Percentiles rank a stretch among this genome's conserved stretches.
phyloP scores from a whole-genome alignment of 2,329 filamentous ascomycete species.

The Aspergillus udagawae region DNA sequence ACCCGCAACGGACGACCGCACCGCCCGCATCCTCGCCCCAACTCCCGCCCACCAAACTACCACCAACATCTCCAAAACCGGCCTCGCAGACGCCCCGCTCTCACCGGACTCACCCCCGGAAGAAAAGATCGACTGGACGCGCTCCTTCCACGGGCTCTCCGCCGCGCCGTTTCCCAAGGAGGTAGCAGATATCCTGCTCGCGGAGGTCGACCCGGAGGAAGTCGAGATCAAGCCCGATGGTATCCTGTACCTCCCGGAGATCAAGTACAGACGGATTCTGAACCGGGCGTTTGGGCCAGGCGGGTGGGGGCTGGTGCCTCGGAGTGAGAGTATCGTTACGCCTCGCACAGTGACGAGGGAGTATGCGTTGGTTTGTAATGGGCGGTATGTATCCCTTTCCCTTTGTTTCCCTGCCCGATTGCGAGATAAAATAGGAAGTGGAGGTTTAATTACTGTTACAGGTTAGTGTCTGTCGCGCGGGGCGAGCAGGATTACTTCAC shows the following conservation, averaged over 20 bases:
- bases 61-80: conserved; percentile 37
- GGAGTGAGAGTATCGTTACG: conserved; percentile 81
- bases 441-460: too few species aligned
- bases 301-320: conserved; percentile 88
- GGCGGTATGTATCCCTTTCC: conserved; percentile 56
- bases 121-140: conserved; percentile 71
- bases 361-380: conserved; percentile 85
- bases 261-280: conserved; percentile 90
- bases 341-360: conserved; percentile 78
- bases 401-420: background rate
- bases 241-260: conserved; percentile 93
- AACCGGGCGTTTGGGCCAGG: conserved; percentile 91
- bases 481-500: conserved; percentile 94
- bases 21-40: conserved; percentile 17
- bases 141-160: conserved; percentile 76
- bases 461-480: conserved; percentile 85
- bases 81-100: conserved; percentile 33
- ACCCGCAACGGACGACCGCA: conserved; percentile 12
- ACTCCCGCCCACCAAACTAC: conserved; percentile 29
- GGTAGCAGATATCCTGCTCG: conserved; percentile 63
- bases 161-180: conserved; percentile 66
- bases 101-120: conserved; percentile 25
- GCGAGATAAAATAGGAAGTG: too few species aligned
- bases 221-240: conserved; percentile 98
- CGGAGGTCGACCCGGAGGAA: conserved; percentile 65